A percentile compares a stretch with the other conserved stretches of the same genome.
These are phyloP conservation scores for Solanum hybrid DNA, from an alignment of 305 asterid species.

Conservation along the genomic window DNA sequence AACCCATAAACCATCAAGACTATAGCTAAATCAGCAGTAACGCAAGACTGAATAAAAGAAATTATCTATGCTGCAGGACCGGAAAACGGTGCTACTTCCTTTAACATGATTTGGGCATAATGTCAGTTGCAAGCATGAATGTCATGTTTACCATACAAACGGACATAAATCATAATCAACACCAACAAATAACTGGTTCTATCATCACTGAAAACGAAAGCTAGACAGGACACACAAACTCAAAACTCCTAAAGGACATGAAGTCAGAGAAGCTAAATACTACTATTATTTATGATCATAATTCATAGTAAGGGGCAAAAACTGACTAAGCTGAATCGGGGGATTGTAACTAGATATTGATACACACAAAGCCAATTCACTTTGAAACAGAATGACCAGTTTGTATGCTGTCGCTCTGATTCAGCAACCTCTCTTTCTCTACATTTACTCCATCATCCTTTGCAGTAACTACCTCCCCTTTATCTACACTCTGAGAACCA, in stretches of 20 bases:
- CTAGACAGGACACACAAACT: not conserved
- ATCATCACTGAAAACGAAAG: not conserved
- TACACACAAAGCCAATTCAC: slow-evolving; percentile 1
- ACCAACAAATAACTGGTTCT: not conserved
- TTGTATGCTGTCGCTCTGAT: not conserved
- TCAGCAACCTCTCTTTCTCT: slow-evolving; percentile 12
- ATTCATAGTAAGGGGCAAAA: not conserved
- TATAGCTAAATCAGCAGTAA: not conserved
- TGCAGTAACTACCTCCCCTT: slow-evolving; percentile 4
- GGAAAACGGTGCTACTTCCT: not conserved
- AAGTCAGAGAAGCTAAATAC: not conserved
- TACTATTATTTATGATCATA: not conserved
- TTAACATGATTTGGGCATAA: not conserved
- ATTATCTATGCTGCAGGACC: not conserved
- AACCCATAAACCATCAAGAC: not conserved
- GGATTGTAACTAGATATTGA: not conserved
- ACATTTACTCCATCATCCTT: not conserved
- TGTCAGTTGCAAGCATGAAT: not conserved
- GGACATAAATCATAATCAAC: not conserved
- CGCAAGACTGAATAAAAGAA: not conserved
- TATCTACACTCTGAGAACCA: slow-evolving; percentile 30
- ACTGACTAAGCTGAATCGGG: not conserved
- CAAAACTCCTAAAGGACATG: not conserved
- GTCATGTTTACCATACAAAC: not conserved
- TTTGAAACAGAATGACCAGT: slow-evolving; percentile 12